Evolutionary conservation across 768 basidiomycete species (phyloP), one percentile per base, ranked within the genome.

Genomic region (Lanmaoa rubissima): DNA sequence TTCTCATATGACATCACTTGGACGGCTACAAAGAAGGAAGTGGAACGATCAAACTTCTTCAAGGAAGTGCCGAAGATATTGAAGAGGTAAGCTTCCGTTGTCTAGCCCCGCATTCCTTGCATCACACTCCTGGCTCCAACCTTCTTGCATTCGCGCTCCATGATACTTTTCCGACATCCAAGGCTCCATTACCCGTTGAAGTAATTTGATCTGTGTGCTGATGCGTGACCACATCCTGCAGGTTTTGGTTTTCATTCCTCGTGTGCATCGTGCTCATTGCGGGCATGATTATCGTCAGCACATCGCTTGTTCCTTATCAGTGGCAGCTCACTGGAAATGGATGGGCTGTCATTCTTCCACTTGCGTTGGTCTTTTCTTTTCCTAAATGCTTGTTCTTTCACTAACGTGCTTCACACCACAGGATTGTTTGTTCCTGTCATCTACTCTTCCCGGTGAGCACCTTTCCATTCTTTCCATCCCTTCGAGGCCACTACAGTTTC

Each of bases 11-110:
- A 86, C 66, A 79, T 82, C 66, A 73, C 71, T 13, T 85, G 84
- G 84, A 75, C 77, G 5, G 77, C 83, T 34, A 86, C 84, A 7
- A 79, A 82, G 63, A 94, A 93, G 81, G 89, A 91, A 71, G 90
- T 94, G 40, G 87, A 94, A 71, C 79, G 83, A 47, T 90, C 88
- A 6, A 94, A 94, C 69, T 94, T 96, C 78, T 94, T 90, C 82
- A 82, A 88, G 53, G 93, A 96, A 70, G 84, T 94, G 24, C 93
- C 93, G 5, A 83, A 79, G 59, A 92, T 95, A 68, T 75, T 85
- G 72, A 84, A 86, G 65, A 62, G 69, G 69, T 71, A 35, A 56
- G 71, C 17, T 36, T 21, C 52, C 13, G 43, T 42, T 26, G 0
- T 56, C 47, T 14, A 24, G 19, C 31, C 44, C 48, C 45, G 14